These are phyloP conservation scores for Salix purpurea DNA, from an alignment of 345 rosid species.

Conservation along the genomic window DNA sequence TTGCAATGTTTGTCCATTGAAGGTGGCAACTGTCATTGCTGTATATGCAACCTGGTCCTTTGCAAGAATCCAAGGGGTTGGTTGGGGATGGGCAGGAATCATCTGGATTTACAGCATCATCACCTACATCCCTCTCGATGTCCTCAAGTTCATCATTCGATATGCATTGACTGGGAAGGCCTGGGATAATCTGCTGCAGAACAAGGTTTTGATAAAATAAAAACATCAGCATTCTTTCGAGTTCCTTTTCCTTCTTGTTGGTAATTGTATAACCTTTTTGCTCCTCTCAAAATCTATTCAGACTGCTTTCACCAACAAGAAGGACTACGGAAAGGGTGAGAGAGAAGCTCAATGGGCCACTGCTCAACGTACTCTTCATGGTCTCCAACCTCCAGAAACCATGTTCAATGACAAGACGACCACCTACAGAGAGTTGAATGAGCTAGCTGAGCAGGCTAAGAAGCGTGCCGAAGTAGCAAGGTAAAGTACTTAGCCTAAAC, in stretches of 20 bases:
- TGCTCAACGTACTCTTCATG: slow-evolving; percentile 71
- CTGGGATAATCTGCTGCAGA: slow-evolving; percentile 68
- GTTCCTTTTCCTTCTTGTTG: too few relatives aligned
- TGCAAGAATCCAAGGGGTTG: slow-evolving; percentile 70
- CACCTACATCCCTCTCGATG: slow-evolving; percentile 70
- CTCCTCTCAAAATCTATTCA: not conserved
- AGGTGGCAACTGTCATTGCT: slow-evolving; percentile 77
- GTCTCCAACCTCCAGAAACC: slow-evolving; percentile 35
- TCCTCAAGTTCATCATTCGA: slow-evolving; percentile 70
- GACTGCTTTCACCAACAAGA: slow-evolving; percentile 76
- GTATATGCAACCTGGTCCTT: slow-evolving; percentile 68
- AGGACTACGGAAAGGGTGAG: slow-evolving; percentile 70
- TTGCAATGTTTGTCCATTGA: not conserved
- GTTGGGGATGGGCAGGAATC: slow-evolving; percentile 94
- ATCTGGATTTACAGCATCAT: slow-evolving; percentile 81
- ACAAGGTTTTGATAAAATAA: slow-evolving; percentile 42
- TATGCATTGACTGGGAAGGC: slow-evolving; percentile 78
- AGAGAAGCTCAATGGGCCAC: slow-evolving; percentile 73
- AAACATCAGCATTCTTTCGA: not conserved
- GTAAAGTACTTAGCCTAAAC: slow-evolving; percentile 17
- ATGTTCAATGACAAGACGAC: slow-evolving; percentile 36
- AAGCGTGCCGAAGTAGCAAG: slow-evolving; percentile 75
- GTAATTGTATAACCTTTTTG: not conserved
- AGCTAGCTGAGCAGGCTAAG: slow-evolving; percentile 76
- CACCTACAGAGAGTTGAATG: slow-evolving; percentile 35